Conservation (phyloP, 768 basidiomycete species). For the Serendipita sp. region DNA sequence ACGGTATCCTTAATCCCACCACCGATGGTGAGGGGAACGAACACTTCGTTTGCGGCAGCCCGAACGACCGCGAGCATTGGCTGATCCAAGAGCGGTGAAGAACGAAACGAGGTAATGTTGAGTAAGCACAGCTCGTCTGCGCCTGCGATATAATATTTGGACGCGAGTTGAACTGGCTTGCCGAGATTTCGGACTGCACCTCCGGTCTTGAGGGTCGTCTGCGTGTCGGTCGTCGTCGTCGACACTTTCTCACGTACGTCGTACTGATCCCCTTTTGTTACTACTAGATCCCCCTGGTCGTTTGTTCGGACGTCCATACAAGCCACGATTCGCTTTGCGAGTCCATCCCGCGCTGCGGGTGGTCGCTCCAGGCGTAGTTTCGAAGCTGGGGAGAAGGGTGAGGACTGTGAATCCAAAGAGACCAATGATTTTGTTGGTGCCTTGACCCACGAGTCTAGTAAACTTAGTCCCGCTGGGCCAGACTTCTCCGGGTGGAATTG, state of each 20-base stretch:
- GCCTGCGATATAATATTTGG: slow-evolving; percentile 68
- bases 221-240: slow-evolving; percentile 9
- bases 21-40: slow-evolving; percentile 96
- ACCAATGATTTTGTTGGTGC: slow-evolving; percentile 19
- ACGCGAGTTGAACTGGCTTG: slow-evolving; percentile 85
- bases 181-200: slow-evolving; percentile 91
- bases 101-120: slow-evolving; percentile 98
- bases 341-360: slow-evolving; percentile 38
- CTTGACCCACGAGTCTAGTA: slow-evolving; percentile 59
- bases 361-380: slow-evolving; percentile 21
- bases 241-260: slow-evolving; percentile 74
- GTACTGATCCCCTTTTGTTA: slow-evolving; percentile 99
- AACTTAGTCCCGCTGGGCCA: slow-evolving; percentile 70
- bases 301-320: slow-evolving; percentile 97
- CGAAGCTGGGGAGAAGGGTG: slow-evolving; percentile 17
- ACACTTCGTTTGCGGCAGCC: slow-evolving; percentile 74
- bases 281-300: slow-evolving; percentile 90
- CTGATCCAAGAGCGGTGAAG: slow-evolving; percentile 87
- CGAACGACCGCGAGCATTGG: slow-evolving; percentile 96
- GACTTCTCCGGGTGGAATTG: slow-evolving; percentile 99
- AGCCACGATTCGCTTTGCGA: slow-evolving; percentile 90
- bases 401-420: background rate
- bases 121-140: slow-evolving; percentile 96
- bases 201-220: slow-evolving; percentile 29
- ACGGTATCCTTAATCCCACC: slow-evolving; percentile 93